Evolutionary conservation across 2,329 filamentous ascomycete species (phyloP), one percentile per base, ranked within the genome.

Genomic region (Cladosporium cucumerinum): DNA sequence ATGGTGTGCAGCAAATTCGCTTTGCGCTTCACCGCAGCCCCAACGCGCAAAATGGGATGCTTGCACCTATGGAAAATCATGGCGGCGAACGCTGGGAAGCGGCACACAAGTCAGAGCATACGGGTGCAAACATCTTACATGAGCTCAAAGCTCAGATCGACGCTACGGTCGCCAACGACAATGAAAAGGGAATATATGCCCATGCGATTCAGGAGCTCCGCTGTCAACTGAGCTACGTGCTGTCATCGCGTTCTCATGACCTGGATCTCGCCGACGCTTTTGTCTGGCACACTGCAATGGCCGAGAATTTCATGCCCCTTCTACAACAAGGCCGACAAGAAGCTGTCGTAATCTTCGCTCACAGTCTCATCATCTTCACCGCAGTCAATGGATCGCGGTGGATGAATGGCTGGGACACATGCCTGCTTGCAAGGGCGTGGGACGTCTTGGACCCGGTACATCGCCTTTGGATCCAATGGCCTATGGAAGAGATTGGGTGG

Each of bases 401-500:
- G 58, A 32, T 61, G 58, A 36, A 49, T 51, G 58, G 58, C 7
- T 61, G 58, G 58, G 58, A 61, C 30, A 61, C 58, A n/a, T 51
- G 32, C 14, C 58, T 61, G 1, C 16, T 61, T 30, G 30, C 58
- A 21, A 49, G 58, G 23, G 43, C 46, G 11, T 61, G 46, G 43
- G 28, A 61, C 2, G 46, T 61, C 6, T 16, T 61, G n/a, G 58
- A 61, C 12, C 43, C 43, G 1, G 43, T 51, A 21, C 58, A 61
- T 28, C 58, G 58, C 2, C 21, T 61, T 3, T 61, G 58, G 58
- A 51, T 61, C n/a, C 58, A 61, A 30, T 61, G 58, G 58, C 58
- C 58, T 5, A 61, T 61, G 6, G 58, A 61, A 36, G 58, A 61
- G 18, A 61, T 61, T 21, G 58, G 58, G 18, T 61, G 58, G 58